These are phyloP conservation scores for Odontarrhena argentea DNA, from an alignment of 345 rosid genomes.

Conservation along the genomic window DNA sequence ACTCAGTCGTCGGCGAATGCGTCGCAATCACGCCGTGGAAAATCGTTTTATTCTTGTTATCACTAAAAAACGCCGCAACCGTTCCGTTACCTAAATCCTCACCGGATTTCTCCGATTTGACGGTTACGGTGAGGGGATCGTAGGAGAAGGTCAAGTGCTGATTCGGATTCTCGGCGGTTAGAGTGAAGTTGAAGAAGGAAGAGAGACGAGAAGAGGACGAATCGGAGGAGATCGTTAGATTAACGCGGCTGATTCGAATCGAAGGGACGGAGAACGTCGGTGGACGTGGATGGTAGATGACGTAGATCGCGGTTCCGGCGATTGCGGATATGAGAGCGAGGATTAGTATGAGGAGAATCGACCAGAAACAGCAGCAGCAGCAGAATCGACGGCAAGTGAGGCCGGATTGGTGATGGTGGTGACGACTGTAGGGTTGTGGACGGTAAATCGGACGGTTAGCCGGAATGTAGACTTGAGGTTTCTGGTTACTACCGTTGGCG, in stretches of 20 bases:
- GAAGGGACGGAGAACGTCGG: constrained; percentile 71
- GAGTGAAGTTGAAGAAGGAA: constrained; percentile 76
- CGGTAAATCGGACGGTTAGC: constrained; percentile 61
- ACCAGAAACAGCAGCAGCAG: constrained; percentile 94
- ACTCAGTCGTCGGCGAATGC: constrained; percentile 54
- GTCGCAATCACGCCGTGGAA: constrained; percentile 58
- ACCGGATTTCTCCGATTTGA: constrained; percentile 43
- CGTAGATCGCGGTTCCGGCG: constrained; percentile 71
- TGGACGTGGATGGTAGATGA: constrained; percentile 77
- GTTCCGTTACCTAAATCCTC: constrained; percentile 77
- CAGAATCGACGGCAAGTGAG: constrained; percentile 64
- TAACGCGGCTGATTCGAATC: constrained; percentile 69
- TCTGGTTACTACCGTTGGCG: constrained; percentile 35
- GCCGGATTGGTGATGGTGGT: constrained; percentile 53
- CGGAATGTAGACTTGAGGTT: constrained; percentile 61
- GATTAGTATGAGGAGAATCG: constrained; percentile 58
- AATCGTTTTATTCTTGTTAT: constrained; percentile 60
- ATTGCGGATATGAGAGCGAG: constrained; percentile 65
- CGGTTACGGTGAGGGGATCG: constrained; percentile 58
- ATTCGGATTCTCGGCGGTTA: constrained; percentile 75
- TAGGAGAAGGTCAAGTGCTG: constrained; percentile 68
- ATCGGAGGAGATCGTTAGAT: constrained; percentile 69
- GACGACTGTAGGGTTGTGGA: constrained; percentile 62
- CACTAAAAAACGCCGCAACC: constrained; percentile 55
- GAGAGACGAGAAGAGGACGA: constrained; percentile 65